Evolutionary conservation across 495 filamentous ascomycete species (phyloP), one percentile per base, ranked within the genome.

Genomic region (Daldinia caldariorum): DNA sequence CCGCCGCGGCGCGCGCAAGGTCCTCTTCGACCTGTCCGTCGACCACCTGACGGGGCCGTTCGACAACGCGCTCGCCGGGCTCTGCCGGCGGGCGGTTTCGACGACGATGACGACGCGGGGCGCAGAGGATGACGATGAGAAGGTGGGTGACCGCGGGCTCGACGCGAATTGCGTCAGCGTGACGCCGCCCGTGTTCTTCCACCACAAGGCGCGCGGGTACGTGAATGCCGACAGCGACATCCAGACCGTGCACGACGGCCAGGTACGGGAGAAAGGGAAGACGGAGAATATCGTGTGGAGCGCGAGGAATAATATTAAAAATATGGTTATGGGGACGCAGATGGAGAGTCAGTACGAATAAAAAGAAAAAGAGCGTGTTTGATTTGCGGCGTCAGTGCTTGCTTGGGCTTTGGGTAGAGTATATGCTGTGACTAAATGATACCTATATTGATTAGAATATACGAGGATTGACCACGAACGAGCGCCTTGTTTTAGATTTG

Each of bases 221-320:
- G 43, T 79, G 8, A 73, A 70, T 47, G 78, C 76, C 49, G 79
- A 79, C 20, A 82, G 81, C 58, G 85, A 87, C 71, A 85, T 86
- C 41, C 61, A 73, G 60, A 56, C 35, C 0, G 62, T 61, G n/a
- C 54, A 66, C 8, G 57, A 67, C 29, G 77, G 77, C 4, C 47
- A 69, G 32, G 50, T 79, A 10, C 72, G 80, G 58, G 75, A 74
- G 67, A 82, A 78, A 54, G 80, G 75, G 4, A 76, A 61, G 63
- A 83, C 83, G 13, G 76, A 82, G 60, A 83, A 83, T 61, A 77
- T 87, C 10, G 76, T 83, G 55, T 83, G 81, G 62, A 86, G 84
- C 69, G 81, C 80, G 22, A 79, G 85, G 76, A 73, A 83, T 66
- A 87, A 86, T 18, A 61, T 73, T 37, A 61, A 32, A 50, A 71